Percentiles rank a stretch among this genome's conserved stretches.
Conservation (phyloP, 768 basidiomycete species). For the Daedaleopsis sinensis region DNA sequence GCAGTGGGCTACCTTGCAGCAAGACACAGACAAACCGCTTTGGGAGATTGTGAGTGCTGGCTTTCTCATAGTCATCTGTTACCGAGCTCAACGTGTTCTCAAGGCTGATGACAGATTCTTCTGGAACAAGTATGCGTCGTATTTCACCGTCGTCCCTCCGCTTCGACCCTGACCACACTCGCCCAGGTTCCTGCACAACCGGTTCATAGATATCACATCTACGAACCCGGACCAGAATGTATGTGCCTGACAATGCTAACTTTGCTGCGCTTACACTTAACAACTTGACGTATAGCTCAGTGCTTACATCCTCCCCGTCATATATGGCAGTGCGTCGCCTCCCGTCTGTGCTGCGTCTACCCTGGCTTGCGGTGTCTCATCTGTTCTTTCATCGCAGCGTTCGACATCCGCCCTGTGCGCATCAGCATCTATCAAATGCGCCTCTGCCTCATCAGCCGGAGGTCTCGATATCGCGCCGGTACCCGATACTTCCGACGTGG, state of each 20-base stretch:
- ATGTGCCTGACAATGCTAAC: constrained; percentile 31
- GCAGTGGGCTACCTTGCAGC: constrained; percentile 65
- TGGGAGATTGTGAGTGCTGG: constrained; percentile 74
- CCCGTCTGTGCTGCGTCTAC: not conserved
- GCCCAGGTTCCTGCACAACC: constrained; percentile 54
- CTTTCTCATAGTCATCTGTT: not conserved
- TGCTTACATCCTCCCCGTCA: constrained; percentile 86
- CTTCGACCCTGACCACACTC: constrained; percentile 5
- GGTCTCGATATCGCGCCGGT: constrained; percentile 92
- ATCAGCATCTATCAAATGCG: constrained; percentile 81
- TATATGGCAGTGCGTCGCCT: constrained; percentile 85
- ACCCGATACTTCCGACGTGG: constrained; percentile 97
- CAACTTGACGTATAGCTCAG: constrained; percentile 59
- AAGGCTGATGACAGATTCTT: constrained; percentile 97
- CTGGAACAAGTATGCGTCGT: constrained; percentile 79
- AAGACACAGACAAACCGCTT: constrained; percentile 55
- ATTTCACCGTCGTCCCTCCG: not conserved
- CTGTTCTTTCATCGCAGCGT: constrained; percentile 52
- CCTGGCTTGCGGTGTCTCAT: not conserved
- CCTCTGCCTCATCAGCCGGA: constrained; percentile 88
- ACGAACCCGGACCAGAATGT: constrained; percentile 66
- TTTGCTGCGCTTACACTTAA: constrained; percentile 8
- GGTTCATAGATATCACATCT: constrained; percentile 59
- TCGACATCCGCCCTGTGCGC: constrained; percentile 77
- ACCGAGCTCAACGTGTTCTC: constrained; percentile 11